Base-by-base conservation (phyloP, 1,284 basidiomycete genomes). In the Ustilago sp. region DNA sequence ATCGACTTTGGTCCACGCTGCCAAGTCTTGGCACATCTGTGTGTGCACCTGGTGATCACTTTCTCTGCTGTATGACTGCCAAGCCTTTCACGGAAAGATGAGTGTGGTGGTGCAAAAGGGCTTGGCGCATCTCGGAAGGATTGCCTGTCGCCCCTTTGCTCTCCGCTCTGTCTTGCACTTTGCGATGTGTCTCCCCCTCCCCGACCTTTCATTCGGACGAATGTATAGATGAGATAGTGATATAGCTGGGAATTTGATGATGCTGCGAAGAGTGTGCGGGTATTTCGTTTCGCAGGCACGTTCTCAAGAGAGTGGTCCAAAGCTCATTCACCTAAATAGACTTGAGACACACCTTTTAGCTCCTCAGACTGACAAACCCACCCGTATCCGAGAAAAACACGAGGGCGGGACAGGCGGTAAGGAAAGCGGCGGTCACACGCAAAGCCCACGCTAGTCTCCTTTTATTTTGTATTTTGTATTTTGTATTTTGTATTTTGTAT, bases 401-500 rank as follows among this genome's bases (percentile, higher is more conserved):
- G 65, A 52, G 65, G 65, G 65, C 65, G 65, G 64, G 59, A 68
- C 15, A 43, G 55, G 65, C 59, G 54, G 59, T 48, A 41, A 41
- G 3, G 39, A 39, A 61, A 61, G 54, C 64, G 64, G 64, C 64
- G 59, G 64, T 41, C 19, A 11, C 43, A 45, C 17, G n/a, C 43
- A 1, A 45, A 45, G 43, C 13, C n/a, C 43, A 45, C 43, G 19
- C 19, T 19, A 45, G 19, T 19, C 3, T 5, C 43, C 19, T 19
- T 19, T 19, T 28, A 28, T 28, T 28, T 28, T 28, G 23, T 28
- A 28, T 3, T 28, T 28, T 28, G 19, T 19, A 19, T 19, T 19
- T 19, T 19, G 19, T 19, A 19, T 19, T 19, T 19, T 19, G 19
- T 19, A 19, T 19, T 23, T 23, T 23, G n/a, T 23, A 2, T 23